phyloP scores from a whole-genome alignment of 2,329 filamentous ascomycete species.

The Penicillium brevicompactum region DNA sequence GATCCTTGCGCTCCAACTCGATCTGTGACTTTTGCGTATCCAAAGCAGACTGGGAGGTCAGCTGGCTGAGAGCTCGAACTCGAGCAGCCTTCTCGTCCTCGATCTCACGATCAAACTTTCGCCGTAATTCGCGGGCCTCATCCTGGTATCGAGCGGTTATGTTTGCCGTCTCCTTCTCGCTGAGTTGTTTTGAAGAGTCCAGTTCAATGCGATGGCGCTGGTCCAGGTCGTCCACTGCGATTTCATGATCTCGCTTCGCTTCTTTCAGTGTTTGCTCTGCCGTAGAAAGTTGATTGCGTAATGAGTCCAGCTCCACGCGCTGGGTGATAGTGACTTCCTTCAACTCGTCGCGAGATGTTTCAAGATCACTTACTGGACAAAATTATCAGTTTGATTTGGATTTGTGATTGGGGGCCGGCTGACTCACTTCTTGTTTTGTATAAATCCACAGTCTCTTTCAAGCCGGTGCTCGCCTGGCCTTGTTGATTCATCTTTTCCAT shows the following conservation, averaged over 20 bases:
- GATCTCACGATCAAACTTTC: conserved; percentile 65
- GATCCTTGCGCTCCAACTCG: conserved; percentile 56
- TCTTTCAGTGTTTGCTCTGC: conserved; percentile 55
- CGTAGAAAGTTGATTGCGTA: conserved; percentile 55
- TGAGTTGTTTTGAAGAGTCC: conserved; percentile 45
- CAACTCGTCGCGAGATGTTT: conserved; percentile 54
- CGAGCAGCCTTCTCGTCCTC: conserved; percentile 59
- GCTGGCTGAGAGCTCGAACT: conserved; percentile 42
- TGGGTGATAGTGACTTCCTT: conserved; percentile 57
- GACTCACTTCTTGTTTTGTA: conserved; percentile 74
- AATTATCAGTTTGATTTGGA: not conserved
- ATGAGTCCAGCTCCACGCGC: conserved; percentile 68
- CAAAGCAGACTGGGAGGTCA: conserved; percentile 36
- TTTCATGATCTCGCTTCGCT: conserved; percentile 54
- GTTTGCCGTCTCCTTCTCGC: conserved; percentile 58
- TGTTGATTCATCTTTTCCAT: conserved; percentile 72
- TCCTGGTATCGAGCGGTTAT: conserved; percentile 66
- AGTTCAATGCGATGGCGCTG: conserved; percentile 54
- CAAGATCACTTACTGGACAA: conserved; percentile 59
- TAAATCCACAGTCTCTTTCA: conserved; percentile 73
- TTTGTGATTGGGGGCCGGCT: not conserved
- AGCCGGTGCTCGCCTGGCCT: conserved; percentile 65
- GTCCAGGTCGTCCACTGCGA: conserved; percentile 54
- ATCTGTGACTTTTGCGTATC: conserved; percentile 45
- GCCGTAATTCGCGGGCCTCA: conserved; percentile 66